Conservation (phyloP, 495 filamentous ascomycete species). For the Podospora conica region DNA sequence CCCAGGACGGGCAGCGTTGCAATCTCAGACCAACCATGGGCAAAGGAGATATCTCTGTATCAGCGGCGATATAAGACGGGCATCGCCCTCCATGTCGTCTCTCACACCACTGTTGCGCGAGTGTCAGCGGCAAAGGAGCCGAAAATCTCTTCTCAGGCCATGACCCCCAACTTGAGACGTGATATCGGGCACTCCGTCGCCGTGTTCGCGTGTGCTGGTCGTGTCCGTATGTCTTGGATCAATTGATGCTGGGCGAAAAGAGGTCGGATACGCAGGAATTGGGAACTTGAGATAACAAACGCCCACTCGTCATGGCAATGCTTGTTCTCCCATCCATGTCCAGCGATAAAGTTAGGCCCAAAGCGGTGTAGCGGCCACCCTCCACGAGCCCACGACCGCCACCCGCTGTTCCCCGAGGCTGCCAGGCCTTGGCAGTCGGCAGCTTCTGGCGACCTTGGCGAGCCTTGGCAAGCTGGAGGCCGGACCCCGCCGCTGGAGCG, state of each 20-base stretch:
- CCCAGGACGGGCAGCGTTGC: neutral
- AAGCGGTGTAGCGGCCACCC: neutral
- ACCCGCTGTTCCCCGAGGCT: neutral
- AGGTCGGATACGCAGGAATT: neutral
- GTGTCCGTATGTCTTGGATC: no score
- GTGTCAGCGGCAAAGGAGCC: neutral
- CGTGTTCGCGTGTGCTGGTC: neutral
- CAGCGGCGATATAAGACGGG: neutral
- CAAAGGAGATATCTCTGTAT: neutral
- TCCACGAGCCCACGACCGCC: neutral
- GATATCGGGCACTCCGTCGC: neutral
- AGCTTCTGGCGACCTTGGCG: neutral
- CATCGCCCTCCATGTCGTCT: neutral
- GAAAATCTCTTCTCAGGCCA: neutral
- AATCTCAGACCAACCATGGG: neutral
- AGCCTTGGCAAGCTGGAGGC: neutral
- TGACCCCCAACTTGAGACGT: neutral
- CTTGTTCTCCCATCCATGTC: neutral
- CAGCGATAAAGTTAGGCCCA: neutral
- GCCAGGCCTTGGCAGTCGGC: neutral
- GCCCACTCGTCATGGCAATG: neutral
- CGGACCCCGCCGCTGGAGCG: neutral
- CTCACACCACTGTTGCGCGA: neutral
- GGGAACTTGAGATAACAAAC: constrained; percentile 1
- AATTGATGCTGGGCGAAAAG: neutral